Base-by-base conservation (phyloP, 495 filamentous ascomycete genomes). In the Aspergillus hancockii region DNA sequence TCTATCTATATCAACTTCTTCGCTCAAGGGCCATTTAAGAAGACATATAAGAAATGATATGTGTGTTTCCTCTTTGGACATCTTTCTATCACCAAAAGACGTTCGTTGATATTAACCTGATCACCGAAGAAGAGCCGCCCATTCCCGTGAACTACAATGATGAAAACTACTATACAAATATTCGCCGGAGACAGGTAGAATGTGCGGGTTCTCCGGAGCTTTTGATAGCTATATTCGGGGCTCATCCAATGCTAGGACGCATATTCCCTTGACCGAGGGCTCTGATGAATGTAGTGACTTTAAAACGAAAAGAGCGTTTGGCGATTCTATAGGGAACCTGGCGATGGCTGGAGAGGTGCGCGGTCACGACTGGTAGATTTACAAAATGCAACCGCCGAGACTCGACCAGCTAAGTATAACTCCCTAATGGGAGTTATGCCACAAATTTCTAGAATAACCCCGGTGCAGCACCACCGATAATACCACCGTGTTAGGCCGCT, bases 321-420 rank as follows among this genome's bases (percentile, higher is more conserved):
- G 57, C 57, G 58, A 58, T 63, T 56, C 34, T 14, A 36, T 36
- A 2, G 34, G 13, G 1, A 14, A 36, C 34, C 34, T 36, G 13
- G 12, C 34, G 13, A 36, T 36, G 12, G 12, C 34, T 36, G 34
- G 34, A 36, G 34, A 9, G 34, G 34, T 36, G 34, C 34, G 8
- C 34, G 34, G 34, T 3, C 34, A 36, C 8, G 13, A 14, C 34
- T 36, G 34, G 13, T 10, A 10, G 34, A 36, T 1, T 36, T 36
- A 14, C 34, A 36, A 10, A 36, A 14, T 36, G 34, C 25, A 28
- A 28, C 25, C 3, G 25, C 25, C 25, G 25, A 28, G 3, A 28
- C 3, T 7, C 7, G 25, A 28, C 25, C 3, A 28, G 25, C 25
- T 28, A 28, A 28, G 25, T 7, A 3, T 28, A 7, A 28, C 25